Base-by-base conservation (phyloP, 1,284 basidiomycete species). In the Singerocomus rubriflavus region DNA sequence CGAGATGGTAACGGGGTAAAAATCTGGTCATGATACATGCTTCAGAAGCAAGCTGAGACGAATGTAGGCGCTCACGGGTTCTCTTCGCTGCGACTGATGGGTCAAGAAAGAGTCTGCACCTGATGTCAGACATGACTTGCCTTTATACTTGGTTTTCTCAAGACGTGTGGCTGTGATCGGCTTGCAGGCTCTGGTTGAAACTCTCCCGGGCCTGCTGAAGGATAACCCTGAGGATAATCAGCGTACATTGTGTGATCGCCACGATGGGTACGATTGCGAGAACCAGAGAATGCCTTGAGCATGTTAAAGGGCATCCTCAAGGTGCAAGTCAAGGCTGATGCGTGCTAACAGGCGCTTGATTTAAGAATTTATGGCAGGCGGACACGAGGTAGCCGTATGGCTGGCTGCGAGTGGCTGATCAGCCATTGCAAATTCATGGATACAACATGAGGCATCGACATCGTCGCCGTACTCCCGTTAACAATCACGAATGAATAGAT, bases 251-350 rank as follows among this genome's bases (percentile, higher is more conserved):
- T 36, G 27, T 56, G 46, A 52, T 69, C 65, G 29, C 53, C 59
- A 42, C 57, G 65, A 43, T 66, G 56, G 25, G 42, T 32, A 33
- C 68, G 67, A 57, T 54, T 71, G 64, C 65, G 68, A 48, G 66
- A 68, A 52, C 67, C 56, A 50, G 66, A 52, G 44, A 71, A 68
- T 54, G 59, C 66, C 55, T 70, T 67, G 59, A 67, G 71, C 69
- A 67, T 67, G 56, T 70, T 71, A 51, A 67, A 71, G 55, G 65
- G 65, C 69, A 71, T 67, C 46, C 66, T 68, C 61, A 50, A 51
- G 54, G 64, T 46, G 46, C 44, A 44, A 38, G 50, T 42, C 46
- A 56, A 51, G 55, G 41, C 37, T 55, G 55, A 44, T 55, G 57
- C 37, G 51, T 51, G 53, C 33, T 38, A 36, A 31, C 35, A 42